Evolutionary conservation across 2,329 filamentous ascomycete genomes (phyloP).

Genomic region (Aureobasidium sp.): DNA sequence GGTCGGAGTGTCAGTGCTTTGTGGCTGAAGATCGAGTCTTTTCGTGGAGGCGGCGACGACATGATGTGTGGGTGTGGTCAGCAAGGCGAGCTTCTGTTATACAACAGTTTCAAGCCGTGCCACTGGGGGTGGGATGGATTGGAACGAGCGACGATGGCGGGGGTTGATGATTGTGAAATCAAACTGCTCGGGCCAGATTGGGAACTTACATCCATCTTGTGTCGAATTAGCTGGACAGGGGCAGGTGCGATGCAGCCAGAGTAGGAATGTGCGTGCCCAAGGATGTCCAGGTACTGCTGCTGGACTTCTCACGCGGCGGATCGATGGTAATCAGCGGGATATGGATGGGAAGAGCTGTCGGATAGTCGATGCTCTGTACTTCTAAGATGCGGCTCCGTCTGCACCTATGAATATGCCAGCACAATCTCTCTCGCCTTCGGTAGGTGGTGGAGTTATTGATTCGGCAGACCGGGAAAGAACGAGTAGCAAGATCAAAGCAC

Average conservation of each 20-base stretch:
- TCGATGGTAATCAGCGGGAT: neutral
- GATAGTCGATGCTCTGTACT: neutral
- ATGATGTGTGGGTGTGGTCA: neutral
- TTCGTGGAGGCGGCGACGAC: neutral
- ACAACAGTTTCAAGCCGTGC: neutral
- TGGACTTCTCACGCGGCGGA: neutral
- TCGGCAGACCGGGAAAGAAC: constrained; percentile 11
- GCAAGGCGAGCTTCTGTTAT: constrained; percentile 4
- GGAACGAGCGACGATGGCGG: neutral
- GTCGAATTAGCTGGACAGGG: neutral
- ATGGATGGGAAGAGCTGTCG: neutral
- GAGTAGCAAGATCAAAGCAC: constrained; percentile 10
- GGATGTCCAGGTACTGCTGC: constrained; percentile 6
- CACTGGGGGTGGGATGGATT: neutral
- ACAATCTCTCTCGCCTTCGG: constrained; percentile 6
- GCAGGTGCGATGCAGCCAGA: constrained; percentile 5
- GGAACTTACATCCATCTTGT: constrained; percentile 11
- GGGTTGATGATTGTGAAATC: neutral
- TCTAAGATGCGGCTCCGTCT: neutral
- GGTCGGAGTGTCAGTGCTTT: constrained; percentile 11
- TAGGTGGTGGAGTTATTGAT: constrained; percentile 4
- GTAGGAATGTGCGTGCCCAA: neutral
- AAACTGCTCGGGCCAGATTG: neutral
- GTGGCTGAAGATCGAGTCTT: neutral
- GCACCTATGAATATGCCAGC: constrained; percentile 1